Evolutionary conservation across 192 early-diverging fungal genomes (phyloP), one percentile per base, ranked within the genome.

Genomic region (Coemansia sp.): DNA sequence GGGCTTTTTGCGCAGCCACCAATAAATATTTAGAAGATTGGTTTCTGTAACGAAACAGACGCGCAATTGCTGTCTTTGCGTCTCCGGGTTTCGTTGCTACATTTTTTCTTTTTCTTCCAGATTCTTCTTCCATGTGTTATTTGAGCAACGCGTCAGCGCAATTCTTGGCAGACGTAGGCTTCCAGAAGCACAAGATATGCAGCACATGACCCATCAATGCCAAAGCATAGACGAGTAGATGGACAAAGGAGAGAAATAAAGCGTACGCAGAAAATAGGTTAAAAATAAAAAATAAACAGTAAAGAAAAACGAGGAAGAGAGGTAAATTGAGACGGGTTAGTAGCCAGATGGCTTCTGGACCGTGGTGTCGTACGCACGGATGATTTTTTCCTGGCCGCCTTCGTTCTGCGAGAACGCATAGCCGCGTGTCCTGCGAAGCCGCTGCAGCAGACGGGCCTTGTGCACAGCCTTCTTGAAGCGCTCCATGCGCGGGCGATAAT

Each of bases 401-500:
- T 99, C 97, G 72, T 90, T 97, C 80, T 99, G 97, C 48, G 93
- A 94, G 66, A 99, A 99, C 8, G 97, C 97, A 83, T 93, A 99
- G 25, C 97, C 97, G 31, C 96, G 87, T 66, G 89, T 95, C 30
- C 93, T 83, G 70, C 95, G 94, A 12, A 98, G 81, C 31, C 97
- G 85, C 84, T 99, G 97, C 52, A 94, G 91, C 67, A 89, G 83
- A 17, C 93, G 87, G 5, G 96, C 96, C 85, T 99, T 99, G 85
- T 96, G 90, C n/a, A 99, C 96, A 6, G 95, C 95, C 80, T 99
- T 96, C 67, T 92, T 86, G 93, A 99, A 99, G 59, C 92, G 88
- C 75, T 99, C 96, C 93, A 96, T 94, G 40, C 97, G 86, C 49
- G 97, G 97, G 40, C 96, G 87, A 71, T 96, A 96, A 73, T 99